Evolutionary conservation across 176 grass and related monocot species (phyloP), one percentile per base, ranked within the genome.

Genomic region (Chrysopogon serrulatus): DNA sequence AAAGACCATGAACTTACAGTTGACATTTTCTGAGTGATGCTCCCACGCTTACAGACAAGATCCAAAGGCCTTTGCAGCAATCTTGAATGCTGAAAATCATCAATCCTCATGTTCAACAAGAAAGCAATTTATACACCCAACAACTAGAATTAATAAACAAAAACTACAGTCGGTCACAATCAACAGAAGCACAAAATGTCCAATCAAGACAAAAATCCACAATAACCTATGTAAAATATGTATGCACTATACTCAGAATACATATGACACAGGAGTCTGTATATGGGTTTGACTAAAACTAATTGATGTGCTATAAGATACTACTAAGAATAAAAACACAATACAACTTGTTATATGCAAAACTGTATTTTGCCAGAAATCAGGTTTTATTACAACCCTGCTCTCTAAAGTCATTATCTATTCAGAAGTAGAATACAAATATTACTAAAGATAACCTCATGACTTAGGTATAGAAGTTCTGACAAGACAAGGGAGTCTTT

Each of bases 21-120:
- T 45, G 96, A 98, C 73, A 59, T 47, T 87, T 98, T 98, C 82
- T 98, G 96, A 74, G 85, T 93, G 79, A 95, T 95, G 82, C 41
- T 68, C 60, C 96, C 92, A 26, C 96, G 92, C 85, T 95, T 98
- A 83, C 83, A 98, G 45, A 93, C 79, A 82, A 98, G 79, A 86
- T 95, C 91, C 72, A 93, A 85, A 82, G 96, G 93, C 73, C 87
- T 95, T 82, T 93, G 89, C 51, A 93, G 76, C 73, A 98, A 87
- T 84, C 82, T 92, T 34, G 80, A 98, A 85, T 98, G 96, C 96
- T 98, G 89, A 74, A 88, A 88, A 80, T 73, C 56, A 78, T 43
- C 39, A 79, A 68, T 44, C 62, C 31, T 39, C 14, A 79, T 65
- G 69, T 67, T 88, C 14, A 79, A 81, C 17, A 79, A 63, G 18